Evolutionary conservation across 2,329 filamentous ascomycete species (phyloP), one percentile per base, ranked within the genome.

Genomic region (Dactylellina cionopaga): DNA sequence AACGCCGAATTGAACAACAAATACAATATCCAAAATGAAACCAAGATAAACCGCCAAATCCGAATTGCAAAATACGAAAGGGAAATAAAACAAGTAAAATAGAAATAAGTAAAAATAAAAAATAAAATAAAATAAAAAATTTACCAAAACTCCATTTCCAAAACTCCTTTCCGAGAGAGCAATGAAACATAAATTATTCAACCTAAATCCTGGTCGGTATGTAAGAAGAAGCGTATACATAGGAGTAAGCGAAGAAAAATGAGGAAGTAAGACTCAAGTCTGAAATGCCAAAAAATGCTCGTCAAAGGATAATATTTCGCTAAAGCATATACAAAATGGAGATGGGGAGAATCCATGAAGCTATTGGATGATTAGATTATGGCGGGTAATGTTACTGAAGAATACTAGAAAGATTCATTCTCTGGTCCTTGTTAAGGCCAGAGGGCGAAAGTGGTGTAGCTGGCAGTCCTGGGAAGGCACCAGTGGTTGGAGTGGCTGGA

Each of bases 291-390:
- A 66, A 75, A 46, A 73, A 58, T 58, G 74, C 58, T 65, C 29
- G 54, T 62, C 54, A 66, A 70, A 52, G 54, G 63, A 75, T 74
- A 74, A 47, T 54, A 49, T 44, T 55, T 72, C 75, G 74, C 69
- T 72, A 76, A 71, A 74, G 29, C 46, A 75, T 65, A 49, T 72
- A 55, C 49, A 75, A 72, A n/a, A n/a, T n/a, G 31, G 55, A 62
- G 73, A 59, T 69, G 62, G 59, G 65, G 64, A 62, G 59, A 75
- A 59, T 29, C 70, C 58, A 62, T 73, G 51, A 44, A 74, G 46
- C 56, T 63, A 75, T 75, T 74, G 75, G 58, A 74, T 60, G 43
- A 74, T 59, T 71, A 51, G 54, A 64, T 69, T 54, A 64, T 59
- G 54, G 44, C n/a, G 56, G 25, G 54, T 31, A 68, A 19, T 51